phyloP scores from a whole-genome alignment of 306 rosid genomes.

The Cicer judaicum region DNA sequence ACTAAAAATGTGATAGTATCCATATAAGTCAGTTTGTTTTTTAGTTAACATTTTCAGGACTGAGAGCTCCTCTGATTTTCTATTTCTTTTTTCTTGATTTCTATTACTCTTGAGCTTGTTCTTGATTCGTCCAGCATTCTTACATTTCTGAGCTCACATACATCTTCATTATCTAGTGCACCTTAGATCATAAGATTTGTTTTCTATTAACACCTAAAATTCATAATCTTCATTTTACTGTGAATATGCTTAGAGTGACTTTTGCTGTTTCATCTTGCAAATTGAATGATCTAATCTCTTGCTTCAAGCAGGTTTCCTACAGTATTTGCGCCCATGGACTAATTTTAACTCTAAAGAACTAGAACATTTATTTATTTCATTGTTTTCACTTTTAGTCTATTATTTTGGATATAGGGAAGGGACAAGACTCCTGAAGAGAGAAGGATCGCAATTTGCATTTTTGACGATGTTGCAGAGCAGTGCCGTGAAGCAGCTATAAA shows the following conservation, averaged over 20 bases:
- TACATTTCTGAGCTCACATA: not conserved
- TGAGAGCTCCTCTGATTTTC: not conserved
- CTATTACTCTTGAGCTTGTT: not conserved
- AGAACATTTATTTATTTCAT: not conserved
- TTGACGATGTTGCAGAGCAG: slow-evolving; percentile 98
- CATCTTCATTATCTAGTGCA: slow-evolving; percentile 4
- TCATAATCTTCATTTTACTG: not conserved
- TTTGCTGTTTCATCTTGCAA: slow-evolving; percentile 28
- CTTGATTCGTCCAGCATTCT: not conserved
- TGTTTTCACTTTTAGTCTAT: slow-evolving; percentile 15
- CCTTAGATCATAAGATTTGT: not conserved
- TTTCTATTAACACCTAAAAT: not conserved
- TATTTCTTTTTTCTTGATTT: not conserved
- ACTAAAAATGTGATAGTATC: not conserved
- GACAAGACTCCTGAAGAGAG: slow-evolving; percentile 98
- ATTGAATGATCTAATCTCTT: slow-evolving; percentile 35
- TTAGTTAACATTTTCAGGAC: not conserved
- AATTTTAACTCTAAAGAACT: not conserved
- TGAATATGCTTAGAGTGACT: not conserved
- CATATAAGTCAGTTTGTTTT: not conserved
- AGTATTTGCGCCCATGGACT: not conserved
- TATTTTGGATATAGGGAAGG: slow-evolving; percentile 67
- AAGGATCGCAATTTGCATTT: slow-evolving; percentile 97
- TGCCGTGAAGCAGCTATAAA: slow-evolving; percentile 95
- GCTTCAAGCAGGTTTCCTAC: not conserved